Evolutionary conservation across 257 asterid genomes (phyloP), one percentile per base, ranked within the genome.

Genomic region (Rubia yunnanensis): DNA sequence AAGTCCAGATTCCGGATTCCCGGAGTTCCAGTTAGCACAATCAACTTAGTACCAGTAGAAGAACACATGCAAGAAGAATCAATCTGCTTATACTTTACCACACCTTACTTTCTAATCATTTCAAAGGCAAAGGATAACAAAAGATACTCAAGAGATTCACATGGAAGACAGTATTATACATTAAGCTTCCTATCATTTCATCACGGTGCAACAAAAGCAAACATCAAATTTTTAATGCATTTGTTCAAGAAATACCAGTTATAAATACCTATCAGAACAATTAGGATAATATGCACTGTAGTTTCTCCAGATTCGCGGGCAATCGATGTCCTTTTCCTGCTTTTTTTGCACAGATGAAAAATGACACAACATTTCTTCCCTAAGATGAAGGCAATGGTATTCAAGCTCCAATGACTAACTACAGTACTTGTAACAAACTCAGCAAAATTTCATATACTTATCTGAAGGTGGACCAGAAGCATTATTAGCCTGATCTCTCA

Each of bases 21-120:
- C 57, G 57, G 26, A 53, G 7, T 53, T 53, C 59, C 59, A 53
- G 59, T 53, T 23, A 24, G 56, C 26, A 7, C 24, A 50, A 48
- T n/a, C n/a, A n/a, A 2, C 46, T 39, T 14, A 39, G 14, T 39
- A 8, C 46, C 1, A 7, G 3, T 39, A 2, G 7, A 39, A 35
- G 39, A 3, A 39, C 46, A 39, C 49, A 60, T 60, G 65, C 65
- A 10, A 20, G 64, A 23, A 54, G 66, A 62, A 62, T 62, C 54
- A n/a, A n/a, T n/a, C n/a, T n/a, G n/a, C n/a, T n/a, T n/a, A n/a
- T n/a, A n/a, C n/a, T n/a, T n/a, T n/a, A n/a, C n/a, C n/a, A n/a
- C 66, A 36, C 24, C 35, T 8, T 62, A 0, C 14, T 52, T 3
- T 23, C 32, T 65, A 65, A 65, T 65, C 49, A 65, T 65, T 65